Conservation (phyloP, 495 filamentous ascomycete genomes). For the Neurospora sp. region DNA sequence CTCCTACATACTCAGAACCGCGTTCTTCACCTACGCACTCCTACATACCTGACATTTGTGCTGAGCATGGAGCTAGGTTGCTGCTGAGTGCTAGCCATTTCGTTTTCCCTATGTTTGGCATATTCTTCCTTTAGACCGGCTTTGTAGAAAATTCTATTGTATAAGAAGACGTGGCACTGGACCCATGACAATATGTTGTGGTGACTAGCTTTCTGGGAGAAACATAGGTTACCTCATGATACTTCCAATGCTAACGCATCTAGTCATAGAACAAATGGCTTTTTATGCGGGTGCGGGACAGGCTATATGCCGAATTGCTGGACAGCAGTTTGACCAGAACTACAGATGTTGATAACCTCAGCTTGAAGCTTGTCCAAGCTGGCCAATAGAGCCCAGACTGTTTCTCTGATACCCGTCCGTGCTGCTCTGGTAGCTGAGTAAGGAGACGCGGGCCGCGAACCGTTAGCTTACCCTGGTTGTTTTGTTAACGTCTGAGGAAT, state of each 20-base stretch:
- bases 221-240: background rate
- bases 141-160: background rate
- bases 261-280: background rate
- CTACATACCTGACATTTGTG: background rate
- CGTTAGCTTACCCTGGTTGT: background rate
- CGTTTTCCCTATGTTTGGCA: background rate
- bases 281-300: background rate
- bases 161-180: background rate
- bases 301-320: background rate
- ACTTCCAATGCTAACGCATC: background rate
- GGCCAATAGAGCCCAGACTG: background rate
- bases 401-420: background rate
- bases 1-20: background rate
- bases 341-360: background rate
- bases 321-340: background rate
- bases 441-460: background rate
- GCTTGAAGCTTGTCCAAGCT: background rate
- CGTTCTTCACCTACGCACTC: background rate
- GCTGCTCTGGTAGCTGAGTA: background rate
- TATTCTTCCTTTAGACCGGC: background rate
- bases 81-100: background rate
- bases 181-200: background rate
- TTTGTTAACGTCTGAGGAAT: slow-evolving; percentile 7
- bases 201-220: background rate
- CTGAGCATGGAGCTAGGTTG: background rate